These are phyloP conservation scores for Juncus inflexus DNA, from an alignment of 176 grass and related monocot genomes.

Conservation along the genomic window DNA sequence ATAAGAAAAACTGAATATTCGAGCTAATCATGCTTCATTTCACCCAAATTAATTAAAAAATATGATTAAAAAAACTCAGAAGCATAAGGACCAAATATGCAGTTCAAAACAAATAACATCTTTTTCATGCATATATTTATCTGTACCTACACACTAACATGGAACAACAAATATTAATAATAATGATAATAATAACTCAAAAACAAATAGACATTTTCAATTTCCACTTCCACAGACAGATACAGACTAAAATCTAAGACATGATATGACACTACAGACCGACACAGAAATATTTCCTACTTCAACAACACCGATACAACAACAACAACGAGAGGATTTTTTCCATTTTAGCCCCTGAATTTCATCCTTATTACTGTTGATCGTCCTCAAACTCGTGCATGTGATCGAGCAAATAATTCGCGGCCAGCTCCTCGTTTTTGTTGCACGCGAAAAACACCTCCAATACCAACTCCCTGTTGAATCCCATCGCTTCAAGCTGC, in stretches of 20 bases:
- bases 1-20: too few relatives aligned
- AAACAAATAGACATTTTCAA: too few relatives aligned
- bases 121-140: conserved; percentile 10
- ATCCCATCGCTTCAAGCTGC: conserved; percentile 86
- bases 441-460: conserved; percentile 84
- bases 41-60: too few relatives aligned
- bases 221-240: too few relatives aligned
- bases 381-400: conserved; percentile 72
- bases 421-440: conserved; percentile 66
- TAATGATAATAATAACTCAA: too few relatives aligned
- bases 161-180: conserved; percentile 11
- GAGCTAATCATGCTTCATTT: too few relatives aligned
- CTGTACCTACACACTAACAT: conserved; percentile 17
- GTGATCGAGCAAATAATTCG: conserved; percentile 83
- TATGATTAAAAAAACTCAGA: too few relatives aligned
- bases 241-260: too few relatives aligned
- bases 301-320: conserved; percentile 22
- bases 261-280: too few relatives aligned
- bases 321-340: conserved; percentile 13
- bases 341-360: background rate
- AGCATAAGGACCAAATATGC: background rate
- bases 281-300: background rate
- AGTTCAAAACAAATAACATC: conserved; percentile 1
- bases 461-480: conserved; percentile 58
- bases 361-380: conserved; percentile 15